These are phyloP conservation scores for Beauveria brongniartii DNA, from an alignment of 2,329 filamentous ascomycete genomes.

Conservation along the genomic window DNA sequence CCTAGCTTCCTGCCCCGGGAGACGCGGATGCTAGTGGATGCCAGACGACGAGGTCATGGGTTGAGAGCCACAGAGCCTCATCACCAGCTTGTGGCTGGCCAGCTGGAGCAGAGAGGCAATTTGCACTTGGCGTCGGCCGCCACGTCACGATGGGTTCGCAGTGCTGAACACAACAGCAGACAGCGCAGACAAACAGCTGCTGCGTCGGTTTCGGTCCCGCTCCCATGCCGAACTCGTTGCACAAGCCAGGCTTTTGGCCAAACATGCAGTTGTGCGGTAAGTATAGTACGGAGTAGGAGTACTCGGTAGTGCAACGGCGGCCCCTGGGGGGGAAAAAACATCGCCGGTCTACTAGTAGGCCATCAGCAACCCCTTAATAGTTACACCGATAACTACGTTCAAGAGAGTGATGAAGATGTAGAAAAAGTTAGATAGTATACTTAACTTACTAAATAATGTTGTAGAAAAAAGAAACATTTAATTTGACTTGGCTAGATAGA, in stretches of 20 bases:
- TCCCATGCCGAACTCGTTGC: not conserved
- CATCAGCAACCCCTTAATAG: too few relatives aligned
- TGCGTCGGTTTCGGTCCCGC: not conserved
- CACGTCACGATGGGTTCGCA: conserved; percentile 5
- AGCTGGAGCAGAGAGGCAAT: not conserved
- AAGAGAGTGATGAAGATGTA: too few relatives aligned
- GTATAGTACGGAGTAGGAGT: too few relatives aligned
- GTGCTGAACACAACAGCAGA: not conserved
- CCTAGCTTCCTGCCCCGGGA: not conserved
- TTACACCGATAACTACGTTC: too few relatives aligned
- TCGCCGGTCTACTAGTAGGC: too few relatives aligned
- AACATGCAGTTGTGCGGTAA: not conserved
- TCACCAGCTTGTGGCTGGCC: not conserved
- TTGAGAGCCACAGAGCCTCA: not conserved
- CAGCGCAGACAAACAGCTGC: not conserved
- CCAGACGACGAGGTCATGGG: not conserved
- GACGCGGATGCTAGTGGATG: not conserved
- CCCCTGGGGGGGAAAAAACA: too few relatives aligned
- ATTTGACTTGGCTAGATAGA: too few relatives aligned
- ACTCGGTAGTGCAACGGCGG: not conserved
- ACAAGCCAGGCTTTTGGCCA: not conserved
- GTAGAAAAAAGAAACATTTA: too few relatives aligned
- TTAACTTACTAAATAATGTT: too few relatives aligned
- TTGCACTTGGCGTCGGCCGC: conserved; percentile 1
- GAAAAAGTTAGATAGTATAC: too few relatives aligned